Conservation (phyloP, 768 basidiomycete genomes). For the Rhodotorula taiwanensis region DNA sequence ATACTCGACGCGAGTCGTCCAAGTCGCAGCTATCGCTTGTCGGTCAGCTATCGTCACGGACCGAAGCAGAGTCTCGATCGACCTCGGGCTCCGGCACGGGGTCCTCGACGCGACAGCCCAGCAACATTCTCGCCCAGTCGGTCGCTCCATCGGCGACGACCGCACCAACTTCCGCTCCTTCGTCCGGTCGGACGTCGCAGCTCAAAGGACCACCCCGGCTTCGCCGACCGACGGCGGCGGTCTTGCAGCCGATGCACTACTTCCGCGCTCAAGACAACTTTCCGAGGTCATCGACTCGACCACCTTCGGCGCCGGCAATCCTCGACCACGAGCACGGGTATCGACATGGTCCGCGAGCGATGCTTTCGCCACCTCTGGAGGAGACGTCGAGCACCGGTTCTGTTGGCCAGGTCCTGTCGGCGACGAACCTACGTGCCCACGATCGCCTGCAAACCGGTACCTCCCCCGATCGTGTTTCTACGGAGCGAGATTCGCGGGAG, state of each 20-base stretch:
- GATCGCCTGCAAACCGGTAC: neutral
- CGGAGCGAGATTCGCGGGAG: neutral
- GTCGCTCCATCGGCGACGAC: neutral
- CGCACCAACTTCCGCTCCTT: neutral
- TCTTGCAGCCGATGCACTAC: conserved; percentile 1
- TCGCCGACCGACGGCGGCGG: neutral
- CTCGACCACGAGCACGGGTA: no score
- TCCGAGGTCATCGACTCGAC: no score
- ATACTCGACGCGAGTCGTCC: no score
- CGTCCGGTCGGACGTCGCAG: neutral
- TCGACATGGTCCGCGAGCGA: no score
- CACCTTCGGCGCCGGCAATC: no score
- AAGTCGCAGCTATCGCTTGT: no score
- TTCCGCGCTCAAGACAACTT: neutral
- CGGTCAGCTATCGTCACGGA: no score
- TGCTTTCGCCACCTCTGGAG: no score
- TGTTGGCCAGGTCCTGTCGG: neutral
- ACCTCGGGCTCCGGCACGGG: neutral
- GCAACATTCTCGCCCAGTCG: neutral
- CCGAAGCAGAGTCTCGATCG: no score
- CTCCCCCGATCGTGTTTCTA: neutral
- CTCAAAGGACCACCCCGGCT: neutral
- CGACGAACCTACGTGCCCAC: neutral
- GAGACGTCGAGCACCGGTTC: neutral
- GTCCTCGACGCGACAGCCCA: neutral